Evolutionary conservation across 371 early-diverging fungal genomes (phyloP), one percentile per base, ranked within the genome.

Genomic region (Entomophthora muscae): DNA sequence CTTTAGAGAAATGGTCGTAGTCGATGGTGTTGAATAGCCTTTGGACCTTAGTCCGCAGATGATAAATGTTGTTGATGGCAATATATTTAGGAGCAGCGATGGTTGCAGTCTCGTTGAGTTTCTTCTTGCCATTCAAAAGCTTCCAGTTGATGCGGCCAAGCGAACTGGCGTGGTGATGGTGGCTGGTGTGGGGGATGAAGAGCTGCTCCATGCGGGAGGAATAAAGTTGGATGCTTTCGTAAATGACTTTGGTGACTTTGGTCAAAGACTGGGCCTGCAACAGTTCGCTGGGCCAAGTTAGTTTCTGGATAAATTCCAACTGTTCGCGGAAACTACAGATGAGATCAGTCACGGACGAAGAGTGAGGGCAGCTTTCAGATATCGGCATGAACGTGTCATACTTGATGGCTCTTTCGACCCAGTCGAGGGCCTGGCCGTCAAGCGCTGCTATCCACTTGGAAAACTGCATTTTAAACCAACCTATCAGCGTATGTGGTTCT

Each of bases 291-390:
- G 90, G 89, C 90, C 90, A 90, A 62, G 82, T 75, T 42, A 90
- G 63, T 22, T 75, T 77, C 57, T 81, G 79, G 17, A 84, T 72
- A 69, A 81, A 83, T 3, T 83, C 80, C 13, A 84, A 73, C 3
- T 85, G 83, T 69, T 88, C 85, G 56, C 85, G 79, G 66, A 88
- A 86, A 71, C 84, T 83, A 29, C 82, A 77, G 61, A 87, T 79
- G 3, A 90, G 67, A 67, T 90, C 90, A 10, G 85, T 79, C 42
- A 86, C 84, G 0, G 90, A 90, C 3, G 88, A 85, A 1, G 90
- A 88, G 66, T 89, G 86, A 26, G 75, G 72, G 12, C 83, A 81
- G 10, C 75, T 77, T 0, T 79, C 81, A 66, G 76, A 79, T 61
- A 81, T 70, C 59, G 75, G 64, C 66, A 77, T 70, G 69, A 81